These are phyloP conservation scores for Pyrus hybrid DNA, from an alignment of 331 rosid species.

Conservation along the genomic window DNA sequence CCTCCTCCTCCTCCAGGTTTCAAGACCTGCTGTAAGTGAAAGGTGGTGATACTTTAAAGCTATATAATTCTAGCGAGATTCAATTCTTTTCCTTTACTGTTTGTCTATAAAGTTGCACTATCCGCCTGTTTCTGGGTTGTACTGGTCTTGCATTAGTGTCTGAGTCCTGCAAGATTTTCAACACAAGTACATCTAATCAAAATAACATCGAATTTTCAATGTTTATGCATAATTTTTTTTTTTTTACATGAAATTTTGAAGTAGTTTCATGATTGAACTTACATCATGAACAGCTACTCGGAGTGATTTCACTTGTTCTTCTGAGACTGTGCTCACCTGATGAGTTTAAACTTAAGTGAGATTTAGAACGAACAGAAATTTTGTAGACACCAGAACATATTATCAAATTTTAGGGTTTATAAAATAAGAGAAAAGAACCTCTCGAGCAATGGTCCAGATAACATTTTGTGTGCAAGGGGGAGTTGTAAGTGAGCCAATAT, in stretches of 20 bases:
- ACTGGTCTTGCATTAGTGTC: conserved; percentile 49
- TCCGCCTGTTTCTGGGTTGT: conserved; percentile 33
- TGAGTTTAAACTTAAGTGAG: not conserved
- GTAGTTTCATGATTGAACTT: conserved; percentile 18
- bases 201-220: not conserved
- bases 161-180: conserved; percentile 31
- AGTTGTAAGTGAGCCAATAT: conserved; percentile 57
- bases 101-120: conserved; percentile 25
- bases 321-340: conserved; percentile 44
- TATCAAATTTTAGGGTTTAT: not conserved
- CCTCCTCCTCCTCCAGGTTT: not conserved
- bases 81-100: not conserved
- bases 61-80: not conserved
- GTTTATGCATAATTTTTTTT: not conserved
- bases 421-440: conserved; percentile 21
- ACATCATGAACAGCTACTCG: conserved; percentile 65
- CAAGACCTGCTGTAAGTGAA: not conserved
- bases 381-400: too few relatives aligned
- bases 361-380: not conserved
- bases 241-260: not conserved
- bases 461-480: conserved; percentile 72
- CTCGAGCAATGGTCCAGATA: conserved; percentile 40
- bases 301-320: conserved; percentile 42
- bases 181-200: not conserved
- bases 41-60: not conserved